Conservation (phyloP, 2,329 filamentous ascomycete genomes). For the Anisogramma anomala region DNA sequence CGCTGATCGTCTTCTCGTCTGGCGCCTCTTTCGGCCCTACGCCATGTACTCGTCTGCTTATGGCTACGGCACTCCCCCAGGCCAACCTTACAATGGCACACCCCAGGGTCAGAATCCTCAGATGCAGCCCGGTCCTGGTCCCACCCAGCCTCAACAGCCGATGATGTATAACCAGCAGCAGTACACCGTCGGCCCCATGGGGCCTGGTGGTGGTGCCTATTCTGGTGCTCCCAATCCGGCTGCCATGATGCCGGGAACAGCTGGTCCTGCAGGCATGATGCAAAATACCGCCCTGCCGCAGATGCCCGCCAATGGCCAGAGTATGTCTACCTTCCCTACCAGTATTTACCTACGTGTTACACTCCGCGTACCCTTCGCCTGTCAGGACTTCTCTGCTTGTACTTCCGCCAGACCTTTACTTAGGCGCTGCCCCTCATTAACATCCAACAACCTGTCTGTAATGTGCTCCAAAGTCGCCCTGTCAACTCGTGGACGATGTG, state of each 20-base stretch:
- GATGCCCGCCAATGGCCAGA: constrained; percentile 48
- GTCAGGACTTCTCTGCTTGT: constrained; percentile 15
- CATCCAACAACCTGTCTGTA: background rate
- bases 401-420: background rate
- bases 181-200: constrained; percentile 46
- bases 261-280: constrained; percentile 49
- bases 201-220: constrained; percentile 37
- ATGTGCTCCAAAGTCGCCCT: background rate
- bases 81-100: constrained; percentile 40
- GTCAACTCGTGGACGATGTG: background rate
- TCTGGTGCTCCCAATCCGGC: constrained; percentile 36
- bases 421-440: background rate
- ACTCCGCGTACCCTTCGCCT: constrained; percentile 9
- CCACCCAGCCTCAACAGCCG: constrained; percentile 36
- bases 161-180: constrained; percentile 53
- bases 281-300: constrained; percentile 48
- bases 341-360: constrained; percentile 13
- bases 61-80: constrained; percentile 41
- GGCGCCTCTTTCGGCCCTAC: constrained; percentile 14
- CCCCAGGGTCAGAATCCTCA: constrained; percentile 35
- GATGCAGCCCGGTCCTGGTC: constrained; percentile 32
- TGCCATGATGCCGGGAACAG: constrained; percentile 40
- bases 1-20: constrained; percentile 11
- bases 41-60: constrained; percentile 46
- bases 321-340: constrained; percentile 33